Conservation (phyloP, 2,329 filamentous ascomycete species). For the Aspergillus flavus region DNA sequence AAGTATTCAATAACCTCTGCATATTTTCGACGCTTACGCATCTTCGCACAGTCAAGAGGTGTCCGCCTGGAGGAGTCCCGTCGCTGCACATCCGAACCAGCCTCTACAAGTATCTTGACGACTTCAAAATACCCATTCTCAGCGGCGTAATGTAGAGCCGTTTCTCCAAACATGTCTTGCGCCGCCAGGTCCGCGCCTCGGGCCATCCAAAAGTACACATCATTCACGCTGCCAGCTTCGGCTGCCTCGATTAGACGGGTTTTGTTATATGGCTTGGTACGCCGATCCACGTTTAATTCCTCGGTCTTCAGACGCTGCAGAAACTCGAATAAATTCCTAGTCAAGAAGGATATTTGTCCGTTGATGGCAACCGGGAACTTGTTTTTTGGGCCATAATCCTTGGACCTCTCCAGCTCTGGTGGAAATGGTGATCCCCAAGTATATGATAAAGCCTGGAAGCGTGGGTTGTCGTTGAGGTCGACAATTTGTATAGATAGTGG, state of each 20-base stretch:
- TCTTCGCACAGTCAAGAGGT: neutral
- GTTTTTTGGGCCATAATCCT: neutral
- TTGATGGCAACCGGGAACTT: neutral
- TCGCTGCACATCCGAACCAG: neutral
- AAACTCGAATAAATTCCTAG: neutral
- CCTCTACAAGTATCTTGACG: neutral
- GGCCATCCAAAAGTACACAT: neutral
- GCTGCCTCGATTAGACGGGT: neutral
- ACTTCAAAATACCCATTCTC: neutral
- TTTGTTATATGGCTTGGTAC: neutral
- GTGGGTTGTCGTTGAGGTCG: neutral
- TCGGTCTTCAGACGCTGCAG: neutral
- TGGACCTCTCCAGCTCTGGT: neutral
- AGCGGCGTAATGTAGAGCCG: neutral
- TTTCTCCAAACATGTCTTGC: neutral
- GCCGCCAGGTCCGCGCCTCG: neutral
- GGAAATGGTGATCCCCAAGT: neutral
- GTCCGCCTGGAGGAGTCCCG: neutral
- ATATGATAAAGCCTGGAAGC: neutral
- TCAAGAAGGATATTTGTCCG: neutral
- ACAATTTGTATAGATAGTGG: neutral
- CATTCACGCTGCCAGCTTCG: neutral
- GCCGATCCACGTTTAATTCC: neutral
- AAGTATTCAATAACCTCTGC: neutral
- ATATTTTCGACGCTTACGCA: neutral